Conservation (phyloP, 106 monocot species). For the Allium sativum region DNA sequence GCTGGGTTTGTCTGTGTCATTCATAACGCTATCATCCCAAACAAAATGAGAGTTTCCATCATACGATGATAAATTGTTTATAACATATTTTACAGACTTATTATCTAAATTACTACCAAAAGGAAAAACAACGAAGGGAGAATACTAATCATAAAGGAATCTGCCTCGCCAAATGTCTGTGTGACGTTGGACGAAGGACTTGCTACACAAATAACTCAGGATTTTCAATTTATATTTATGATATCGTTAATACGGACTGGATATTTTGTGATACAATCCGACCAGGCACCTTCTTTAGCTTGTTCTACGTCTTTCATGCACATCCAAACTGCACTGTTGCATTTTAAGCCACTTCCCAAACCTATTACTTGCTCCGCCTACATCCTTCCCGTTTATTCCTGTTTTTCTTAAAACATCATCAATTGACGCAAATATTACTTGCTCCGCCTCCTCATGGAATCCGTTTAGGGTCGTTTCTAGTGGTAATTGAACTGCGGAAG, state of each 20-base stretch:
- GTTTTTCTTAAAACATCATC: conserved; percentile 60
- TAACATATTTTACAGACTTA: too few species aligned
- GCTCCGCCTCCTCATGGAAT: conserved; percentile 36
- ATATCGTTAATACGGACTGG: not conserved
- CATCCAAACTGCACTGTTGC: conserved; percentile 21
- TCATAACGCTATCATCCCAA: too few species aligned
- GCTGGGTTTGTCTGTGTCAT: too few species aligned
- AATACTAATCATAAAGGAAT: too few species aligned
- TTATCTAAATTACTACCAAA: too few species aligned
- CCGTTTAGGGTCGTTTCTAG: conserved; percentile 41
- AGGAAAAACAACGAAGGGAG: too few species aligned
- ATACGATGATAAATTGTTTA: too few species aligned
- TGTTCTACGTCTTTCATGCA: not conserved
- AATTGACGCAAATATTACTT: conserved; percentile 44
- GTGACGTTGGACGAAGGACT: too few species aligned
- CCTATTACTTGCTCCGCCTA: conserved; percentile 27
- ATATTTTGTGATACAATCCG: not conserved
- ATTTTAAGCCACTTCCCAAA: conserved; percentile 24
- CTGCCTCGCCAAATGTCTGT: too few species aligned
- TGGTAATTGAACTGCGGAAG: conserved; percentile 16
- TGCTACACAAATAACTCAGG: too few species aligned
- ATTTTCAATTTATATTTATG: not conserved
- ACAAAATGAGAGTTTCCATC: too few species aligned
- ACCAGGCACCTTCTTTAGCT: not conserved
- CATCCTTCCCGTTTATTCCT: conserved; percentile 45